Evolutionary conservation across 441 rosid genomes (phyloP), one percentile per base, ranked within the genome.

Genomic region (Theobroma grandiflorum): DNA sequence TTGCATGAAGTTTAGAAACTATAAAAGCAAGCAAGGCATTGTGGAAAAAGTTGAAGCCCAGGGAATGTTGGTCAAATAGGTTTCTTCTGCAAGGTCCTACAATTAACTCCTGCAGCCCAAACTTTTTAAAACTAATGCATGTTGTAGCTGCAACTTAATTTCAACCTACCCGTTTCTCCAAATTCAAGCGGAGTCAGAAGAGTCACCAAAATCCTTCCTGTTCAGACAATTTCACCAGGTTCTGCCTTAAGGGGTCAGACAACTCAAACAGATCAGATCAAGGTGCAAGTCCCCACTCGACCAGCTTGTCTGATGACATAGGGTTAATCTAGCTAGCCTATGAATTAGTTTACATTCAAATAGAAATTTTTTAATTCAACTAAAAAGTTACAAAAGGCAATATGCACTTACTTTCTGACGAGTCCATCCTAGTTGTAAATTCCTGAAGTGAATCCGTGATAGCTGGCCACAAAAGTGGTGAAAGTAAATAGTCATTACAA

Each of bases 381-480:
- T 12, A 37, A 73, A 72, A 47, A 49, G 67, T 8, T 4, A 42
- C 6, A 38, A 26, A 40, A 40, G 53, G 57, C 42, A 68, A 84
- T 57, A 40, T 9, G 40, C 70, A 81, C 89, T 86, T 83, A 91
- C 95, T 78, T 91, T 90, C 78, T 91, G 95, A n/a, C 93, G 88
- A 72, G 92, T 90, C 93, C 95, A 91, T 52, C 92, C 89, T 74
- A 82, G 87, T 78, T 77, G 88, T 58, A 87, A 82, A 76, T 84
- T 88, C 83, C 90, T 86, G 18, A 85, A 72, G 69, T 86, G 88
- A 83, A 90, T 90, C 81, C 92, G 87, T 50, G 81, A 73, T 73
- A 91, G 80, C 95, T 91, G 86, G 58, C 59, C 62, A 84, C 4
- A 45, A 45, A 45, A 74, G 31, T 6, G 31, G 73, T 64, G 64